Evolutionary conservation across 2,329 filamentous ascomycete genomes (phyloP).

Genomic region (Fusarium coffeatum): DNA sequence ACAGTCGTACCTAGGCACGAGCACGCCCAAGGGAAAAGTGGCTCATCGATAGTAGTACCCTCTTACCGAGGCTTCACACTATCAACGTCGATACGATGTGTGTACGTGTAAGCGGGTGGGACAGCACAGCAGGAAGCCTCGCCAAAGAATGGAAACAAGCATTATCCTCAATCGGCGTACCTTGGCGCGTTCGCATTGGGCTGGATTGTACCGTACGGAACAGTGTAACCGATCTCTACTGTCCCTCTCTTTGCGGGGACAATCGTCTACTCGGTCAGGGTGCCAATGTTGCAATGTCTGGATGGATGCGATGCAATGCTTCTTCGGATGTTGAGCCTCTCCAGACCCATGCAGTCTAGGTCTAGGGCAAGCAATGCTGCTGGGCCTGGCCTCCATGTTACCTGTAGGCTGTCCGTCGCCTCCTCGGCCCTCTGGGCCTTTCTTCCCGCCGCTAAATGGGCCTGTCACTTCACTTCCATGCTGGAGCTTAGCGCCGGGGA

Average conservation of each 20-base stretch:
- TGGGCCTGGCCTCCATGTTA: neutral
- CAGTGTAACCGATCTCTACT: constrained; percentile 1
- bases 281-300: neutral
- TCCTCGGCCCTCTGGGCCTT: constrained; percentile 31
- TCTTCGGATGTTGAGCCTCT: constrained; percentile 35
- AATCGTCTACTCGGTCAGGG: neutral
- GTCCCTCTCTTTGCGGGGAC: neutral
- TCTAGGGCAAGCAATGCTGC: constrained; percentile 1
- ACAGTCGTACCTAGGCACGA: neutral
- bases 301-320: neutral
- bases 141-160: constrained; percentile 1
- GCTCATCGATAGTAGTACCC: neutral
- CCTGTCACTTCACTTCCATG: constrained; percentile 25
- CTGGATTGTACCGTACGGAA: neutral
- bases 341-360: constrained; percentile 16
- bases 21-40: neutral
- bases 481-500: constrained; percentile 38
- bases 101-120: constrained; percentile 20
- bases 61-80: constrained; percentile 21
- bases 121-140: neutral
- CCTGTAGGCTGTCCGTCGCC: constrained; percentile 11
- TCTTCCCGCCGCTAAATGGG: constrained; percentile 39
- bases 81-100: constrained; percentile 25
- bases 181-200: neutral
- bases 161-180: constrained; percentile 1